These are phyloP conservation scores for Aspergillus sclerotiicarbonarius DNA, from an alignment of 495 filamentous ascomycete species.

Conservation along the genomic window DNA sequence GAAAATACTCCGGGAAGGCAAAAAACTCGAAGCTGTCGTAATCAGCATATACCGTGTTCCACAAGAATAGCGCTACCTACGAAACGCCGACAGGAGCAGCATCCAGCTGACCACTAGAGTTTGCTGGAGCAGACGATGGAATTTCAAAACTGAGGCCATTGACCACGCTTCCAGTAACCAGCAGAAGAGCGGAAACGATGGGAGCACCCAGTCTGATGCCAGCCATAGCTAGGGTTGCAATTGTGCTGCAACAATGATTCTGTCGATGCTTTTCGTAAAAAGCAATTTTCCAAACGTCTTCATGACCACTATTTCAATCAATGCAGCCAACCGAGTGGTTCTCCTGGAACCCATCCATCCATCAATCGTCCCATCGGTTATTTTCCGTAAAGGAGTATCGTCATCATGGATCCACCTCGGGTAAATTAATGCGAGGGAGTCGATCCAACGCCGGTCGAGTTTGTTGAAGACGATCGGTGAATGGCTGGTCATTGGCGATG, in stretches of 20 bases:
- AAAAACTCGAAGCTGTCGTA: constrained; percentile 54
- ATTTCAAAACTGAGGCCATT: constrained; percentile 9
- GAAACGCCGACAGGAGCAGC: constrained; percentile 52
- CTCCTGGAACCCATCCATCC: background rate
- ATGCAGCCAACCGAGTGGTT: background rate
- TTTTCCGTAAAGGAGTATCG: background rate
- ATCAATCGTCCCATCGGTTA: background rate
- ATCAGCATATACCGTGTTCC: background rate
- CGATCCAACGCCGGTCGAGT: background rate
- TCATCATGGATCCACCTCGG: background rate
- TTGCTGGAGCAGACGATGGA: constrained; percentile 8
- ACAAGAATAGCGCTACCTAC: constrained; percentile 25
- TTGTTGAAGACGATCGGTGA: background rate
- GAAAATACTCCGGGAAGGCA: constrained; percentile 57
- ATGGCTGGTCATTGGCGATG: background rate
- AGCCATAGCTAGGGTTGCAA: background rate
- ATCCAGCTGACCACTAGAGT: constrained; percentile 9
- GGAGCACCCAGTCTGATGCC: background rate
- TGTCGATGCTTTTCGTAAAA: background rate
- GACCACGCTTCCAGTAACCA: background rate
- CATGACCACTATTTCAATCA: background rate
- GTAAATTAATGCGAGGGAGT: background rate
- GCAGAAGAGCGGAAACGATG: background rate
- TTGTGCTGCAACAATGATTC: background rate
- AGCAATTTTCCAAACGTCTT: background rate